Evolutionary conservation across 164 flowering plant genomes (phyloP), one percentile per base, ranked within the genome.

Genomic region (Sedum album): DNA sequence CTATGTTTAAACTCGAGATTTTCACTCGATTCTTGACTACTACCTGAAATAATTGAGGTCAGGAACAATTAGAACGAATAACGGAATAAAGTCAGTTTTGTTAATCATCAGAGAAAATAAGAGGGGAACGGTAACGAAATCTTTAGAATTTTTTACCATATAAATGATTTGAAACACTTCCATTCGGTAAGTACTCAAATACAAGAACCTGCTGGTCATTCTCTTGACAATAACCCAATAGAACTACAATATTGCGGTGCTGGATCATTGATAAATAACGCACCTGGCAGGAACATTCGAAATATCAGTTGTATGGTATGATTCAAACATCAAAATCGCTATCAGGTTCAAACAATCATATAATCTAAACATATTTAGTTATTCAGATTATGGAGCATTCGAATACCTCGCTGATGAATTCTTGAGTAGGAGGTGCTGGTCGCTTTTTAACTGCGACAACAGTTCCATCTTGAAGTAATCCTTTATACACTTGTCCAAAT

Each of bases 1-100:
- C 93, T 79, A 70, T 82, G 88, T 76, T 83, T 86, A 80, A 89
- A 86, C 77, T 87, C 93, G 31, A 87, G 76, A 69, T 78, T 76
- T 63, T 84, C 68, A 35, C 76, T 71, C 42, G 83, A 66, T n/a
- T 74, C 79, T 68, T 71, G 70, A 39, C 82, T 76, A 8, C 75
- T 69, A 67, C 76, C 91, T 84, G 76, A 28, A 11, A 68, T 63
- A 76, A 13, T 3, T 44, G 73, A 3, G 20, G 60, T 53, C 60
- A 49, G 25, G 23, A 20, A 49, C 25, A 0, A n/a, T 49, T 49
- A 49, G 1, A n/a, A 25, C 0, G 57, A n/a, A 49, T 49, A 49
- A 49, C 57, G 10, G 51, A 15, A 18, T 1, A 46, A 46, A 0
- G 14, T 15, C 51, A 5, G 17, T 21, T 44, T 35, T 1, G n/a